Conservation (phyloP, 805 yeast genomes). For the Wilhelminamyces savonicus region DNA sequence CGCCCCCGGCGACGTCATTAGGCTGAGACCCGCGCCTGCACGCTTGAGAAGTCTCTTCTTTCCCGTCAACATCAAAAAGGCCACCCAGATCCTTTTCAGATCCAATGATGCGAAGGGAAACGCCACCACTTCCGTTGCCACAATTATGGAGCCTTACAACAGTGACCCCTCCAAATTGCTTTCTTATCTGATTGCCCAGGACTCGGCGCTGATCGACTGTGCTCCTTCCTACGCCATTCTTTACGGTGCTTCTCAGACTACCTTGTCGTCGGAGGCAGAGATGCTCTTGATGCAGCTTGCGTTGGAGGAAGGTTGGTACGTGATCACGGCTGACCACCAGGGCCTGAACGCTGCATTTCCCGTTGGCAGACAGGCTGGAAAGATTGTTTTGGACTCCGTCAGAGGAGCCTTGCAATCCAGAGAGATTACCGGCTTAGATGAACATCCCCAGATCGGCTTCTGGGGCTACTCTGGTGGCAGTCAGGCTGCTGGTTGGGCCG, state of each 20-base stretch:
- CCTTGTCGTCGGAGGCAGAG: not conserved
- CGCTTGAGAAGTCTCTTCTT: constrained; percentile 10
- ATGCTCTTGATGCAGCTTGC: not conserved
- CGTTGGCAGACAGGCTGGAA: not conserved
- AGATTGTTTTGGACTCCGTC: constrained; percentile 1
- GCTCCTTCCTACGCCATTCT: not conserved
- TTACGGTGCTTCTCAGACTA: not conserved
- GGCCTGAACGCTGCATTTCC: not conserved
- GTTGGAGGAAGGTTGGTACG: constrained; percentile 1
- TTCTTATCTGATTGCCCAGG: constrained; percentile 1
- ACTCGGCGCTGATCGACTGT: not conserved
- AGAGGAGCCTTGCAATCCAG: not conserved
- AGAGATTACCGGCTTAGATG: not conserved
- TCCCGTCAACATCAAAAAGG: not conserved
- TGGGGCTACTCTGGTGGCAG: constrained; percentile 1
- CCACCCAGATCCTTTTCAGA: not conserved
- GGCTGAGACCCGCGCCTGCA: constrained; percentile 13
- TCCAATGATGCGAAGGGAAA: not conserved
- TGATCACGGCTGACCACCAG: constrained; percentile 1
- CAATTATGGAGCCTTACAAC: constrained; percentile 1
- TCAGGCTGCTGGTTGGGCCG: constrained; percentile 1
- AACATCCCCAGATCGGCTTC: not conserved
- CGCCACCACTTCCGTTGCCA: not conserved
- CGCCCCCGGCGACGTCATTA: constrained; percentile 18
- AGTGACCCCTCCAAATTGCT: not conserved